Evolutionary conservation across 2,329 filamentous ascomycete genomes (phyloP).

Genomic region (Colletotrichum destructivum): DNA sequence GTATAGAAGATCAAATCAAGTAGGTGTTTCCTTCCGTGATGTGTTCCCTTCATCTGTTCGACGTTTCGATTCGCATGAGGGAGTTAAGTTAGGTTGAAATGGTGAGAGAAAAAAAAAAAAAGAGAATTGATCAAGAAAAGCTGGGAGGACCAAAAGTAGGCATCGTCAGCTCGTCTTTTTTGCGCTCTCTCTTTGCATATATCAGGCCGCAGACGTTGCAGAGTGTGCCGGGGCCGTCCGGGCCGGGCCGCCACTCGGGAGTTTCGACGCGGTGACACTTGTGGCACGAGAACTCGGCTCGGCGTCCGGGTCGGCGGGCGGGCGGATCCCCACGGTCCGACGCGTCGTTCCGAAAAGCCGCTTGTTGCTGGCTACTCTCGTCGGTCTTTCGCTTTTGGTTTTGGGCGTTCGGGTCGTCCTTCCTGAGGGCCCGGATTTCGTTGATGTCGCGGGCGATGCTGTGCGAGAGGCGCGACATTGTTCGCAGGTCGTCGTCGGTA

Average conservation of each 20-base stretch:
- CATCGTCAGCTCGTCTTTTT: conserved; percentile 35
- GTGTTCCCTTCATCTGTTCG: neutral
- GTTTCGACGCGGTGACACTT: conserved; percentile 79
- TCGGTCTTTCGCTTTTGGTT: neutral
- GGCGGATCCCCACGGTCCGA: neutral
- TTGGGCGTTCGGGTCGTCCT: neutral
- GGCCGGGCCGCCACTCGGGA: conserved; percentile 82
- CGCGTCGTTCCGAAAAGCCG: neutral
- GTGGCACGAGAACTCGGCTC: conserved; percentile 49
- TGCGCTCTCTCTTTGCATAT: conserved; percentile 47
- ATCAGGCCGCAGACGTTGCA: conserved; percentile 82
- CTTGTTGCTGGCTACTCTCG: neutral
- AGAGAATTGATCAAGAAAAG: neutral
- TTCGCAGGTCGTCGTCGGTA: conserved; percentile 26
- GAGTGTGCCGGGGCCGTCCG: conserved; percentile 80
- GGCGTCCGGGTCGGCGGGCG: conserved; percentile 48
- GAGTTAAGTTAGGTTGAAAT: neutral
- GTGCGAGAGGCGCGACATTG: conserved; percentile 36
- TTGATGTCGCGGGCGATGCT: conserved; percentile 37
- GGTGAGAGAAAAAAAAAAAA: neutral
- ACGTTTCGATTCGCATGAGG: neutral
- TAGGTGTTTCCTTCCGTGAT: no score
- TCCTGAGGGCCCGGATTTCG: conserved; percentile 25
- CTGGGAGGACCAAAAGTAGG: conserved; percentile 25
- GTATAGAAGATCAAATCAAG: neutral